Evolutionary conservation across 257 asterid species (phyloP).

Genomic region (Cordia subcordata): DNA sequence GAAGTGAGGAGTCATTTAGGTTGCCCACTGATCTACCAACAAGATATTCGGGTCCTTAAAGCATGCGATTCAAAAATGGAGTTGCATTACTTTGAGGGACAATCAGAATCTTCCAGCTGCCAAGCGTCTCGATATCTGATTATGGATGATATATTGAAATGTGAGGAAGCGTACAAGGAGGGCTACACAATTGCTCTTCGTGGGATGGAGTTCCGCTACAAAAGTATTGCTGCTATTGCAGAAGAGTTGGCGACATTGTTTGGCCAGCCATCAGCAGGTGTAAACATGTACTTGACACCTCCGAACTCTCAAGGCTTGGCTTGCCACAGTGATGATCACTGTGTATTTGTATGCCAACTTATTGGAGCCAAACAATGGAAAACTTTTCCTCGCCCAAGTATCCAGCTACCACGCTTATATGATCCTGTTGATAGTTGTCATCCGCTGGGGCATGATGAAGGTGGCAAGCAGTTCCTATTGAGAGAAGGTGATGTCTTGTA

Average conservation of each 20-base stretch:
- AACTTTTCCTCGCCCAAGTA: slow-evolving; percentile 31
- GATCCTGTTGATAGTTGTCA: slow-evolving; percentile 26
- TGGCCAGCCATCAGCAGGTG: slow-evolving; percentile 87
- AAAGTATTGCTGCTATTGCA: slow-evolving; percentile 52
- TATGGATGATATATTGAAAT: slow-evolving; percentile 43
- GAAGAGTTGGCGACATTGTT: slow-evolving; percentile 60
- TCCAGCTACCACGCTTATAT: slow-evolving; percentile 64
- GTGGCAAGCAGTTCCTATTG: slow-evolving; percentile 41
- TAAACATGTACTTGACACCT: slow-evolving; percentile 81
- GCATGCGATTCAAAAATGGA: slow-evolving; percentile 37
- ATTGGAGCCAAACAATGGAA: slow-evolving; percentile 60
- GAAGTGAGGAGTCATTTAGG: slow-evolving; percentile 56
- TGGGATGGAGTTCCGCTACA: slow-evolving; percentile 65
- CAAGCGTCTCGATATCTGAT: slow-evolving; percentile 26
- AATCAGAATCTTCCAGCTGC: slow-evolving; percentile 21
- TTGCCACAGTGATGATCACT: slow-evolving; percentile 81
- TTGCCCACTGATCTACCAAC: slow-evolving; percentile 51
- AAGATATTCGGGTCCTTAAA: slow-evolving; percentile 72
- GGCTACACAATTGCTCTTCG: slow-evolving; percentile 80
- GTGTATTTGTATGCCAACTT: slow-evolving; percentile 80
- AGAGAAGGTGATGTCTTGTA: slow-evolving; percentile 74
- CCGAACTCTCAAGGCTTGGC: slow-evolving; percentile 74
- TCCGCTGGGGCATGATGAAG: slow-evolving; percentile 25
- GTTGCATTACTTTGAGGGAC: slow-evolving; percentile 47
- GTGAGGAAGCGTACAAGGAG: slow-evolving; percentile 53